Evolutionary conservation across 2,329 filamentous ascomycete genomes (phyloP).

Genomic region (Claviceps purpurea): DNA sequence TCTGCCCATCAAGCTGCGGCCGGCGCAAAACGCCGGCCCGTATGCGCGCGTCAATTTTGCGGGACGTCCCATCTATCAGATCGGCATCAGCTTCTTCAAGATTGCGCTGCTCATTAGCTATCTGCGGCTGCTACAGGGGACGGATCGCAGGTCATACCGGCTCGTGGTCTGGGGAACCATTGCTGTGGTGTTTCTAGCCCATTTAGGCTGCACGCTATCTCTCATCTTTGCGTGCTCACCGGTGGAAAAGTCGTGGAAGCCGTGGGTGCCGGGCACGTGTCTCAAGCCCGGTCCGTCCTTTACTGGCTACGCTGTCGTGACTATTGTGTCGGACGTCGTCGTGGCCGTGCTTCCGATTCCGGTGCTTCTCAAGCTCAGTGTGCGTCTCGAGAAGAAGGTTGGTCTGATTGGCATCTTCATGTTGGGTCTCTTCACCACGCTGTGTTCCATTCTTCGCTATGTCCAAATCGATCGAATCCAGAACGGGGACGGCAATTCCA

Average conservation of each 20-base stretch:
- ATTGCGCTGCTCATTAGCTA: slow-evolving; percentile 40
- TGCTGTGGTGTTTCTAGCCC: slow-evolving; percentile 27
- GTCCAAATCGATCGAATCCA: slow-evolving; percentile 37
- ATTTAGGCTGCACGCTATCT: slow-evolving; percentile 33
- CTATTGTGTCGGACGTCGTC: slow-evolving; percentile 35
- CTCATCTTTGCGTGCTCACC: slow-evolving; percentile 38
- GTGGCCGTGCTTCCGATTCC: slow-evolving; percentile 38
- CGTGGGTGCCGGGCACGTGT: slow-evolving; percentile 26
- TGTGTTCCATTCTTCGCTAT: slow-evolving; percentile 40
- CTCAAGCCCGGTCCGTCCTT: slow-evolving; percentile 33
- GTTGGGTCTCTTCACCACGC: slow-evolving; percentile 39
- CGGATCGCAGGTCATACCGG: slow-evolving; percentile 30
- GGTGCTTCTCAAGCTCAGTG: slow-evolving; percentile 33
- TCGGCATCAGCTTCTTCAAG: slow-evolving; percentile 44
- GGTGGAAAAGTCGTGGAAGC: slow-evolving; percentile 34
- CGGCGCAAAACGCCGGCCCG: slow-evolving; percentile 25
- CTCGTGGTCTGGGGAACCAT: slow-evolving; percentile 31
- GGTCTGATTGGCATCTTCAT: slow-evolving; percentile 38
- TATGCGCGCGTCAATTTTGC: slow-evolving; percentile 39
- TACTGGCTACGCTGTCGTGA: slow-evolving; percentile 37
- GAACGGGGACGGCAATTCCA: slow-evolving; percentile 38
- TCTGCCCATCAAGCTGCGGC: slow-evolving; percentile 29
- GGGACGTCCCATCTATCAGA: slow-evolving; percentile 39
- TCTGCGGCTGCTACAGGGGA: slow-evolving; percentile 34
- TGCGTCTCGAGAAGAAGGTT: slow-evolving; percentile 33